Evolutionary conservation across 805 yeast species (phyloP), one percentile per base, ranked within the genome.

Genomic region (Lipomyces orientalis): DNA sequence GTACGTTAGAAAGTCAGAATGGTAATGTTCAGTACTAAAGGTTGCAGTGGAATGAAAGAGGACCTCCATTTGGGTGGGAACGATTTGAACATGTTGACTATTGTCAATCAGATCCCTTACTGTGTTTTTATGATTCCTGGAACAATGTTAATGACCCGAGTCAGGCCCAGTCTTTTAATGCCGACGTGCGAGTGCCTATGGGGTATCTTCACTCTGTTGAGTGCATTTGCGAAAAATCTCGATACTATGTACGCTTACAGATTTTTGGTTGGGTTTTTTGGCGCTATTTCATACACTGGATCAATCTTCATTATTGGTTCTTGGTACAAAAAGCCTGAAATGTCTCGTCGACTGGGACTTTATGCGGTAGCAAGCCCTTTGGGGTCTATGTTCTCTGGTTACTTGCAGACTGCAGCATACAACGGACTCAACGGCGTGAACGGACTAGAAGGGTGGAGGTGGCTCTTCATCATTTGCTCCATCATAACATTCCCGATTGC

Each of bases 401-500:
- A 80, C 61, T 72, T 83, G 54, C 85, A 83, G 71, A 67, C 80
- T 10, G 85, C 84, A 0, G 84, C 83, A 2, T 80, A 79, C 72
- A 68, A 71, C 56, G 73, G 79, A 71, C 76, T 81, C 75, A 76
- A 78, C 64, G 84, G 83, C 34, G 77, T 73, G 54, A 79, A 78
- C 14, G 87, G 86, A 0, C 71, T 73, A 8, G 67, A 69, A 81
- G 88, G 67, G 10, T 88, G 91, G 91, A 83, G 87, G 76, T 88
- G 91, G 91, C 83, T 87, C 78, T 86, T 86, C 73, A 82, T 88
- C 60, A 82, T 88, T 64, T 90, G 88, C 76, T 89, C 90, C 31
- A 78, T 87, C 64, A 76, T 82, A 58, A 76, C 80, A 3, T 71
- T 80, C 22, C 79, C 78, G 2, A 76, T 81, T 19, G 84, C 83